Base-by-base conservation (phyloP, 495 filamentous ascomycete genomes). In the Symbiotaphrina buchneri region DNA sequence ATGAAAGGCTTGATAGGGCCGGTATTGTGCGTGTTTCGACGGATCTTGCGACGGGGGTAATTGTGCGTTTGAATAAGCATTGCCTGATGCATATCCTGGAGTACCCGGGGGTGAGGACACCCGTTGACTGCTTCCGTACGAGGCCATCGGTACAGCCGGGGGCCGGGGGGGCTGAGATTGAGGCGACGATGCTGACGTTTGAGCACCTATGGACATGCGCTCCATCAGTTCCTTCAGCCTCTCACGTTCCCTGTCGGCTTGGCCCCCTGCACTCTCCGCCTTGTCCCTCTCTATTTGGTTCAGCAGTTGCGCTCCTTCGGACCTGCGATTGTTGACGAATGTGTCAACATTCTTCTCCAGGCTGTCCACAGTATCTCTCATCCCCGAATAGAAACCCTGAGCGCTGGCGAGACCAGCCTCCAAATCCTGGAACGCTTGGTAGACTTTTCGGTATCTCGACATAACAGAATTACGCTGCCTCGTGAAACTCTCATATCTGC, bases 311-410 rank as follows among this genome's bases (percentile, higher is more conserved):
- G 83, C 80, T 13, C 87, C 87, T 52, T 97, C 87, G 1, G 80
- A 74, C 27, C 84, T 63, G 21, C 87, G 67, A 43, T 95, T 97
- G 56, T 75, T 85, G 34, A 97, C 85, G 47, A 95, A 97, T 3
- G 74, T 77, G 41, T 94, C 84, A 8, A 95, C 85, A 42, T 97
- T 97, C 59, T 93, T 85, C 36, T 79, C 71, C n/a, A 95, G 56
- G 43, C 77, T 91, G 27, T 93, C 80, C 2, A 90, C 83, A 1
- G 83, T 94, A 31, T 95, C 81, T 40, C 66, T 73, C 82, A 95
- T 97, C 46, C 95, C 87, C 4, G 63, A 65, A 47, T 97, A 97
- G 63, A 93, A 97, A 19, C 68, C 73, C 45, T 80, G 80, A 8
- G 87, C 87, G 38, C 83, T 74, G 38, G 70, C 60, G 5, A 94